phyloP scores from a whole-genome alignment of 1,284 basidiomycete genomes.

The Austropuccinia psidii region DNA sequence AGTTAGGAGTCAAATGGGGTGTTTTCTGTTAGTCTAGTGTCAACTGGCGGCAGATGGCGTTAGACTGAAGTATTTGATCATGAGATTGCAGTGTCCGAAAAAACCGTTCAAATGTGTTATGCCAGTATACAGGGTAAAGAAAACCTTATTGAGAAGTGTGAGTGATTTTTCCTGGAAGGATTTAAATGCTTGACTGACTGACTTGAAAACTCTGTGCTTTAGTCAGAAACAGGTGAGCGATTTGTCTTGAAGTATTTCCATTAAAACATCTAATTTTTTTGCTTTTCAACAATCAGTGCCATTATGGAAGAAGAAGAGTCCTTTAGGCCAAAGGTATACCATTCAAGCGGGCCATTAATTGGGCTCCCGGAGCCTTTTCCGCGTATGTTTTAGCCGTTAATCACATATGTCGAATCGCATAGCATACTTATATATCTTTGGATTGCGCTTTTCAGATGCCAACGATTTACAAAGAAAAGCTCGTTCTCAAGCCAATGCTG shows the following conservation, averaged over 20 bases:
- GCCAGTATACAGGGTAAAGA: conserved; percentile 63
- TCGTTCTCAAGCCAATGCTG: conserved; percentile 37
- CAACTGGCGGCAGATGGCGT: neutral
- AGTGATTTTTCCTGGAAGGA: conserved; percentile 2
- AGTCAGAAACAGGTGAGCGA: conserved; percentile 31
- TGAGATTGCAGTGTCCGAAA: conserved; percentile 80
- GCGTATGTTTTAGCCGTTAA: conserved; percentile 25
- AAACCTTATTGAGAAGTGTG: conserved; percentile 49
- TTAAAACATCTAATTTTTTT: neutral
- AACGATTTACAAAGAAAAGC: conserved; percentile 36
- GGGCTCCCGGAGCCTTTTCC: conserved; percentile 73
- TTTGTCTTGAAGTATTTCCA: conserved; percentile 42
- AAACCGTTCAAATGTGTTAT: conserved; percentile 74
- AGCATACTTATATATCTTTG: neutral
- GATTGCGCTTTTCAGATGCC: neutral
- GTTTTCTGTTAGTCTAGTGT: conserved; percentile 45
- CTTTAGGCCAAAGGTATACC: conserved; percentile 76
- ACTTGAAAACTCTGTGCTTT: conserved; percentile 19
- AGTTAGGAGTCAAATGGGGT: conserved; percentile 68
- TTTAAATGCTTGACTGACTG: conserved; percentile 9
- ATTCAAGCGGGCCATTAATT: conserved; percentile 62
- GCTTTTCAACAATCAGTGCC: conserved; percentile 23
- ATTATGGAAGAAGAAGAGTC: conserved; percentile 72
- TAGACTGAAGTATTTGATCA: conserved; percentile 17
- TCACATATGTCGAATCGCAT: neutral